These are phyloP conservation scores for Sistotremastrum niveocremeum DNA, from an alignment of 768 basidiomycete species.

Conservation along the genomic window DNA sequence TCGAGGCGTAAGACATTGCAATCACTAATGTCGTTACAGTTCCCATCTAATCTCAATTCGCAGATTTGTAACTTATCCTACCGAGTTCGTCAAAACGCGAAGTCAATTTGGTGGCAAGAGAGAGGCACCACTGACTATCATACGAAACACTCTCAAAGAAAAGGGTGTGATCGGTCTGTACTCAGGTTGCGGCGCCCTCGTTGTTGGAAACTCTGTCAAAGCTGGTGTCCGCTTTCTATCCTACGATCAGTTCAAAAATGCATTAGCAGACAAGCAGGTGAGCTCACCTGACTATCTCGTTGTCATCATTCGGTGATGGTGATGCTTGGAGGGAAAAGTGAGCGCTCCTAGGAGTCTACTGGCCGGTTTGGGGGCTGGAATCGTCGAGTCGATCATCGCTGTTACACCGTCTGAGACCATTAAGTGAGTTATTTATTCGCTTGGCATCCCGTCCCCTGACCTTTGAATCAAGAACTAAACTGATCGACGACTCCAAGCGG, in stretches of 20 bases:
- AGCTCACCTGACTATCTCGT: conserved; percentile 9
- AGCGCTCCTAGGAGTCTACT: conserved; percentile 73
- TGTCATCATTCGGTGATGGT: background rate
- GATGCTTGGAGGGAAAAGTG: conserved; percentile 66
- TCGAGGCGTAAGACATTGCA: conserved; percentile 65
- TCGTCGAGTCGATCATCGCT: conserved; percentile 85
- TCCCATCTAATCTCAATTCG: conserved; percentile 25
- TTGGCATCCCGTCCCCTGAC: background rate
- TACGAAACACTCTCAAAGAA: conserved; percentile 55
- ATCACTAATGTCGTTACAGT: conserved; percentile 1
- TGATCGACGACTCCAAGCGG: conserved; percentile 87
- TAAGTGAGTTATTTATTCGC: conserved; percentile 46
- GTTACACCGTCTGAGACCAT: conserved; percentile 98
- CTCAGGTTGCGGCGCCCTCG: conserved; percentile 78
- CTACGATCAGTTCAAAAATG: conserved; percentile 84
- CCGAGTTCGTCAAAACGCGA: conserved; percentile 88
- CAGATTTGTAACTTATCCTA: conserved; percentile 78
- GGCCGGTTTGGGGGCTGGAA: conserved; percentile 76
- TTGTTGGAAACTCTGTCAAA: conserved; percentile 85
- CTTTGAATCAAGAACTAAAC: conserved; percentile 59
- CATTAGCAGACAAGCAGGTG: conserved; percentile 76
- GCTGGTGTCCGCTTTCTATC: conserved; percentile 93
- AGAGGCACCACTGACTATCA: conserved; percentile 61
- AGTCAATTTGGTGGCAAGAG: conserved; percentile 81
- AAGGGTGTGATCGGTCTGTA: conserved; percentile 84